A percentile compares a stretch with the other conserved stretches of the same genome.
These are phyloP conservation scores for Mortierella sp. DNA, from an alignment of 371 early-diverging fungal species.

Conservation along the genomic window DNA sequence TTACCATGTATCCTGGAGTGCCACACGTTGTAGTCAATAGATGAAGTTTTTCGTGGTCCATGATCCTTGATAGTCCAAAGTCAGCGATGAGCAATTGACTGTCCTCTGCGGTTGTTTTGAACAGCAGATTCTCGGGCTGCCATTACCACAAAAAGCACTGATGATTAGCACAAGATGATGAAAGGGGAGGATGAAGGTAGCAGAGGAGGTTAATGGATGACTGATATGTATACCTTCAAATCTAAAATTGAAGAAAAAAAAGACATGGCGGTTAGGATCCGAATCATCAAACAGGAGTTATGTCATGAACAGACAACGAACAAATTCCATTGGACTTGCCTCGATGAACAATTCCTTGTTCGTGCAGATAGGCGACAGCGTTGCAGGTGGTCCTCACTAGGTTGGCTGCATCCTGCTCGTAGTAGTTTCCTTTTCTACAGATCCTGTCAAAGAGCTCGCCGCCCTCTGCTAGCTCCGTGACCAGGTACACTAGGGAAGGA, in stretches of 20 bases:
- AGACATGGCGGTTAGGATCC: background rate
- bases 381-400: slow-evolving; percentile 79
- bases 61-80: slow-evolving; percentile 87
- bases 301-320: no score
- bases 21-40: slow-evolving; percentile 87
- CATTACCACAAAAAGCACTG: no score
- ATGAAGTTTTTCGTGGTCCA: slow-evolving; percentile 83
- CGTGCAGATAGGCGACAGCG: slow-evolving; percentile 87
- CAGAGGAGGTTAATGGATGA: no score
- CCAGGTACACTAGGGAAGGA: slow-evolving; percentile 77
- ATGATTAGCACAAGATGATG: no score
- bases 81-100: slow-evolving; percentile 86
- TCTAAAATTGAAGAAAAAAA: background rate
- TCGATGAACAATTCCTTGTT: slow-evolving; percentile 85
- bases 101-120: slow-evolving; percentile 77
- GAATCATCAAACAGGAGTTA: no score
- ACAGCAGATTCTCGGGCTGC: slow-evolving; percentile 91
- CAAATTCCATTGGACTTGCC: slow-evolving; percentile 77
- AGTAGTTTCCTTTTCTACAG: slow-evolving; percentile 79
- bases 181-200: no score
- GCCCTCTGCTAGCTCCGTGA: slow-evolving; percentile 90
- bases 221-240: slow-evolving; percentile 9
- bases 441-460: slow-evolving; percentile 95
- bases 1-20: slow-evolving; percentile 86
- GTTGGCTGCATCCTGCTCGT: slow-evolving; percentile 87